These are phyloP conservation scores for Sclerotinia glacialis DNA, from an alignment of 2,329 filamentous ascomycete species.

Conservation along the genomic window DNA sequence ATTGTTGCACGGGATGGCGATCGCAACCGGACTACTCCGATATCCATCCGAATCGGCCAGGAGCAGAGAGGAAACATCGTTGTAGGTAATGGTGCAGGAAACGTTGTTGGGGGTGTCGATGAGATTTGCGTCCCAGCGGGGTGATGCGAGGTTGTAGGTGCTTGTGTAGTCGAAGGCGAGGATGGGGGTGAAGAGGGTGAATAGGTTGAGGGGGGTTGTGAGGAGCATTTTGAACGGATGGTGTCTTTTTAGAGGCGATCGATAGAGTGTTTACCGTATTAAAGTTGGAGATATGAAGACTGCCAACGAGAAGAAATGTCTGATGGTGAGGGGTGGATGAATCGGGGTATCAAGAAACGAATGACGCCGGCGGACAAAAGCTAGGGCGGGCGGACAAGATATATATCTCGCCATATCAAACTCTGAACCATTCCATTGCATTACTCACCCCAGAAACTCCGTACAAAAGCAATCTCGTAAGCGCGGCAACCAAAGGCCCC, in stretches of 20 bases:
- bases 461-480: neutral
- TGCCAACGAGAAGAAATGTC: neutral
- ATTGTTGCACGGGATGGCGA: neutral
- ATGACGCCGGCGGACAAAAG: neutral
- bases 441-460: neutral
- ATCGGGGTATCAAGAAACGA: neutral
- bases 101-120: constrained; percentile 3
- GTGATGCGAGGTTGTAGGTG: neutral
- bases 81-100: neutral
- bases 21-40: neutral
- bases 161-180: constrained; percentile 15
- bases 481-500: neutral
- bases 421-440: neutral
- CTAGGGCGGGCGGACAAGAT: neutral
- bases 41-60: neutral
- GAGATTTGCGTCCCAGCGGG: constrained; percentile 13
- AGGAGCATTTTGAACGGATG: neutral
- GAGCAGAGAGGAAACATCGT: neutral
- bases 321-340: neutral
- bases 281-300: neutral
- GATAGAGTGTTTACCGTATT: neutral
- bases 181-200: neutral
- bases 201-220: neutral
- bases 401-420: constrained; percentile 5
- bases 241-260: neutral